phyloP scores from a whole-genome alignment of 2,329 filamentous ascomycete genomes.

The Exserohilum rostratum region DNA sequence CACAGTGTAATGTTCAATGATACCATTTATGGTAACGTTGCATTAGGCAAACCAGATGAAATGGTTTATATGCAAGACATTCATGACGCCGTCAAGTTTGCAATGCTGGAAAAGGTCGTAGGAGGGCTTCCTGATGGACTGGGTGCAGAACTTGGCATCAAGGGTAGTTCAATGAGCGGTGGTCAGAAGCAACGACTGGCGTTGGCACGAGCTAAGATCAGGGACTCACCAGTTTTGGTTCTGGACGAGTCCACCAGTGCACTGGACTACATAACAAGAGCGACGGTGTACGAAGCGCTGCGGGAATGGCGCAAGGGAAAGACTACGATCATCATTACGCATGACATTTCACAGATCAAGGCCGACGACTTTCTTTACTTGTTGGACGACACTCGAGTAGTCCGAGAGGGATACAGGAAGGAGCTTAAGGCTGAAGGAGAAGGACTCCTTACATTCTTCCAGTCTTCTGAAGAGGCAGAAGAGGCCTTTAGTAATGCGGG shows the following conservation, averaged over 20 bases:
- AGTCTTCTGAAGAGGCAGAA: conserved; percentile 14
- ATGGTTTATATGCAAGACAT: conserved; percentile 62
- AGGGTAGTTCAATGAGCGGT: conserved; percentile 77
- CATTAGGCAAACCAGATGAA: conserved; percentile 67
- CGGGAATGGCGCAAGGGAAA: conserved; percentile 77
- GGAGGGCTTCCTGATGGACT: conserved; percentile 70
- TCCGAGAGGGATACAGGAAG: conserved; percentile 70
- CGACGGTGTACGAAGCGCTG: conserved; percentile 74
- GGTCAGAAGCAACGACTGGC: conserved; percentile 84
- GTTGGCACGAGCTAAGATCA: conserved; percentile 76
- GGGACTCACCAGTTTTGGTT: conserved; percentile 80
- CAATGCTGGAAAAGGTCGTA: conserved; percentile 72
- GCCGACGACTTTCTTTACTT: conserved; percentile 79
- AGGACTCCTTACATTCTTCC: conserved; percentile 53
- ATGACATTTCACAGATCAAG: conserved; percentile 79
- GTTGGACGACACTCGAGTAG: conserved; percentile 70
- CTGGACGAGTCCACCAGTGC: conserved; percentile 90
- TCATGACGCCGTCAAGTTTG: conserved; percentile 66
- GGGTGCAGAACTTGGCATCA: conserved; percentile 72
- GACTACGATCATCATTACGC: conserved; percentile 92
- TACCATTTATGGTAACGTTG: conserved; percentile 77
- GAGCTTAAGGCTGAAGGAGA: conserved; percentile 57
- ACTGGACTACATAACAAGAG: conserved; percentile 74
- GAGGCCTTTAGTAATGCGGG: conserved; percentile 7
- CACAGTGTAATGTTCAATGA: conserved; percentile 81